Evolutionary conservation across 106 monocot species (phyloP), one percentile per base, ranked within the genome.

Genomic region (Dendrobium officinale): DNA sequence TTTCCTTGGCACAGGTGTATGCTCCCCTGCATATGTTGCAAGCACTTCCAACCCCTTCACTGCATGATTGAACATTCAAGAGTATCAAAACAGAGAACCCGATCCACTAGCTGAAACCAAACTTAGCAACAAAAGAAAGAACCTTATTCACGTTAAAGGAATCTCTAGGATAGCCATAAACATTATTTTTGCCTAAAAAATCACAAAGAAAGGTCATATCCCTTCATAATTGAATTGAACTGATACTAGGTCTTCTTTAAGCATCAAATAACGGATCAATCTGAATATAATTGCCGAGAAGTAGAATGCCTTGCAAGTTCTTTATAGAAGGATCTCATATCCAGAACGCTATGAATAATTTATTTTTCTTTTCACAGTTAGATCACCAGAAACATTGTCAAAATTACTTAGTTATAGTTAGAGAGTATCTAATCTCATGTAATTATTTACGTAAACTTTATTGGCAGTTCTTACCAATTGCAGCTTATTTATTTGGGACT

Each of bases 21-120:
- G 72, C 37, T 56, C 33, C 56, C 37, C 81, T 72, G 95, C 88
- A 87, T 93, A 99, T 56, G 91, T 95, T 85, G 91, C 93, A 54
- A 99, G 87, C 24, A 84, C 78, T 76, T 86, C 81, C 91, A 99
- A 82, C 42, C 89, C 92, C 81, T 87, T 95, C 27, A 87, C 99
- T 95, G 90, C 70, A 82, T 22, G 79, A 79, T 56, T 31, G 24
- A 80, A 26, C 40, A 82, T 15, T 73, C 64, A 29, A 17, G 51
- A 19, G 73, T 33, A 83, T 75, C 54, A 80, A 67, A 48, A 76
- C 42, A 67, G 55, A 70, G 31, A 33, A 37, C 70, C 37, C 20
- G 20, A 29, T 33, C 70, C 27, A 33, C 20, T 70, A 70, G 70
- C n/a, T 37, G 37, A 70, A 13, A 6, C 37, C 33, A 22, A 33